Percentiles rank a stretch among this genome's conserved stretches.
Conservation (phyloP, 2,329 filamentous ascomycete species). For the Aspergillus oerlinghausenensis region DNA sequence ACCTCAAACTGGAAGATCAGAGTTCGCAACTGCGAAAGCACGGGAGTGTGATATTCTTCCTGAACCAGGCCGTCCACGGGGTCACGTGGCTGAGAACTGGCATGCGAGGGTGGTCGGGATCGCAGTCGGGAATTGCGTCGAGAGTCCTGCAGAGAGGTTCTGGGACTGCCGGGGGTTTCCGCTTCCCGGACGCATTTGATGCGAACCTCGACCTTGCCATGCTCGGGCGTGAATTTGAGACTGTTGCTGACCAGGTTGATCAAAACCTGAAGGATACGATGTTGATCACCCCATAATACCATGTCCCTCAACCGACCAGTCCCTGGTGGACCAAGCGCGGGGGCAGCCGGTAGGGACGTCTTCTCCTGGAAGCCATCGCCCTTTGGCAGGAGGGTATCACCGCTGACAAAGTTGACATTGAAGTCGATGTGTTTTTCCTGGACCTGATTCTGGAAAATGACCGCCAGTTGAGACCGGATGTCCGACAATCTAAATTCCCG, state of each 20-base stretch:
- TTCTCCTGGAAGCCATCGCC: constrained; percentile 15
- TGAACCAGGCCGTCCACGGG: background rate
- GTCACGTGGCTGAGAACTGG: constrained; percentile 6
- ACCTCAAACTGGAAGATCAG: constrained; percentile 83
- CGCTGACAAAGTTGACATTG: constrained; percentile 64
- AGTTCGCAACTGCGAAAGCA: constrained; percentile 60
- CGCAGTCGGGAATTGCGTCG: constrained; percentile 31
- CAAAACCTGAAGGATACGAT: constrained; percentile 85
- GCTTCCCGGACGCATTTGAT: constrained; percentile 60
- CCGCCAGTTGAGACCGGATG: constrained; percentile 72
- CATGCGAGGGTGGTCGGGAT: constrained; percentile 19
- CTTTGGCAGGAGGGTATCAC: constrained; percentile 31
- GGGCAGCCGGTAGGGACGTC: constrained; percentile 33
- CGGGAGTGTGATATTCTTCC: constrained; percentile 27
- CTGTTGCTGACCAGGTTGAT: constrained; percentile 78
- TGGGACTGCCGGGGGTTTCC: constrained; percentile 43
- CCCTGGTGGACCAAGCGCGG: constrained; percentile 59
- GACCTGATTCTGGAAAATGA: constrained; percentile 87
- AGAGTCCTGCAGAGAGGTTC: constrained; percentile 3
- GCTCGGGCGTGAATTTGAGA: constrained; percentile 79
- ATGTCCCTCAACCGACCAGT: constrained; percentile 73
- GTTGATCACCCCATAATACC: constrained; percentile 87
- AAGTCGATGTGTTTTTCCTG: constrained; percentile 73
- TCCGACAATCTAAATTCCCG: constrained; percentile 82
- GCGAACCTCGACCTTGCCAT: constrained; percentile 69